Conservation (phyloP, 2,329 filamentous ascomycete genomes). For the Hyphodiscus sp. region DNA sequence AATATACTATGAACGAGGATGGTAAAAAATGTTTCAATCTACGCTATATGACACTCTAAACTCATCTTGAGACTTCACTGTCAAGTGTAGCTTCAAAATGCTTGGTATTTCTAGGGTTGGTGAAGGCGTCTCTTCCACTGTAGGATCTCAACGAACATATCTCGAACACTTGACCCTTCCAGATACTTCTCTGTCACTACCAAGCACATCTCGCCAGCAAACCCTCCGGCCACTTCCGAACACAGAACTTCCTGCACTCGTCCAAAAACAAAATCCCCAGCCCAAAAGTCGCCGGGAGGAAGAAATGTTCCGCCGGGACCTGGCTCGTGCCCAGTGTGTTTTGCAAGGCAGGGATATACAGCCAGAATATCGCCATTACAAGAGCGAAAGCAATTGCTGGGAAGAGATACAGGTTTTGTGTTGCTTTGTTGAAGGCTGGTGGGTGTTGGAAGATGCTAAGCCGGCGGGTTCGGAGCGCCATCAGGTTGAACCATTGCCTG, state of each 20-base stretch:
- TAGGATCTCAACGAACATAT: no score
- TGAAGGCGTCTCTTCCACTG: no score
- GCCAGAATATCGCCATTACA: slow-evolving; percentile 62
- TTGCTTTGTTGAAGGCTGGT: slow-evolving; percentile 56
- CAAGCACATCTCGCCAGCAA: slow-evolving; percentile 56
- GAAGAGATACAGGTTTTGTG: slow-evolving; percentile 63
- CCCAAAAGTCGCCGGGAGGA: slow-evolving; percentile 69
- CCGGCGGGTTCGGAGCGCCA: slow-evolving; percentile 58
- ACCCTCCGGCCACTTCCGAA: slow-evolving; percentile 53
- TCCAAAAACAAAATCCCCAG: slow-evolving; percentile 57
- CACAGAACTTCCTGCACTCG: slow-evolving; percentile 57
- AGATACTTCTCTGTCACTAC: slow-evolving; percentile 33
- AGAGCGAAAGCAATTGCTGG: slow-evolving; percentile 65
- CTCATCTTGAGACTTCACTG: no score
- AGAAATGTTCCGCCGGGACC: slow-evolving; percentile 69
- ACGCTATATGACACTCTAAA: neutral
- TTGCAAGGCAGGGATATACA: slow-evolving; percentile 63
- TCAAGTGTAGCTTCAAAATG: no score
- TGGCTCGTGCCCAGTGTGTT: slow-evolving; percentile 50
- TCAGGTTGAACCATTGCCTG: slow-evolving; percentile 67
- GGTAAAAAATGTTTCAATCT: neutral
- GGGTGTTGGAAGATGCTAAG: slow-evolving; percentile 67
- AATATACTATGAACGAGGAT: neutral
- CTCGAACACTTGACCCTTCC: no score
- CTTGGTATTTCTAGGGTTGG: no score